Evolutionary conservation across 768 basidiomycete species (phyloP).

Genomic region (Mycena albidolilacea): DNA sequence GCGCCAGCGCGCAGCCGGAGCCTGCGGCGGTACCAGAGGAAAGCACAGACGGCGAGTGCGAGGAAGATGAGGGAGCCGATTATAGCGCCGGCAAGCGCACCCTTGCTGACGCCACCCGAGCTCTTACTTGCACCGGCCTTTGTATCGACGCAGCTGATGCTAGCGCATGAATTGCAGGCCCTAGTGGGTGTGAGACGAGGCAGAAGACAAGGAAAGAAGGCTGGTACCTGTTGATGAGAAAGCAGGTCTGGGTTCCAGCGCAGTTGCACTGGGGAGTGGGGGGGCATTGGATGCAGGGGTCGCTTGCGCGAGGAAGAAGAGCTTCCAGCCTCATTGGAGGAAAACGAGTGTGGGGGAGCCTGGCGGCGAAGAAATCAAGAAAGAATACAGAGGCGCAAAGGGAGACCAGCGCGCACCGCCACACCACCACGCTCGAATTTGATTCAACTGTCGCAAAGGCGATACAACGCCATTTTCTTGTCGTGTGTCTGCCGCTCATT

Average conservation of each 20-base stretch:
- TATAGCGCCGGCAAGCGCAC: conserved; percentile 83
- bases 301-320: conserved; percentile 37
- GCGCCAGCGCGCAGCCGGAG: conserved; percentile 57
- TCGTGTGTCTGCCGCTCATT: no score
- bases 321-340: conserved; percentile 40
- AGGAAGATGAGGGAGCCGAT: conserved; percentile 76
- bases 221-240: conserved; percentile 72
- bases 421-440: neutral
- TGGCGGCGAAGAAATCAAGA: conserved; percentile 24
- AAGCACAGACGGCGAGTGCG: conserved; percentile 63
- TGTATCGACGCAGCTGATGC: conserved; percentile 64
- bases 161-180: conserved; percentile 69
- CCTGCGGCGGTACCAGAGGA: conserved; percentile 77
- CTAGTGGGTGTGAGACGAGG: conserved; percentile 51
- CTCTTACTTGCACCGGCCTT: conserved; percentile 41
- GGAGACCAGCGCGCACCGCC: neutral
- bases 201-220: conserved; percentile 3
- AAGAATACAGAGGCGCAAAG: neutral
- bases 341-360: conserved; percentile 46
- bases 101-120: conserved; percentile 68
- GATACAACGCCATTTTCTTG: no score
- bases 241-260: conserved; percentile 67
- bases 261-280: conserved; percentile 70
- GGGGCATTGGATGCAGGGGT: conserved; percentile 25
- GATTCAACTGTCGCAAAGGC: no score